Conservation (phyloP, 208 protist genomes). For the Entamoeba invadens region DNA sequence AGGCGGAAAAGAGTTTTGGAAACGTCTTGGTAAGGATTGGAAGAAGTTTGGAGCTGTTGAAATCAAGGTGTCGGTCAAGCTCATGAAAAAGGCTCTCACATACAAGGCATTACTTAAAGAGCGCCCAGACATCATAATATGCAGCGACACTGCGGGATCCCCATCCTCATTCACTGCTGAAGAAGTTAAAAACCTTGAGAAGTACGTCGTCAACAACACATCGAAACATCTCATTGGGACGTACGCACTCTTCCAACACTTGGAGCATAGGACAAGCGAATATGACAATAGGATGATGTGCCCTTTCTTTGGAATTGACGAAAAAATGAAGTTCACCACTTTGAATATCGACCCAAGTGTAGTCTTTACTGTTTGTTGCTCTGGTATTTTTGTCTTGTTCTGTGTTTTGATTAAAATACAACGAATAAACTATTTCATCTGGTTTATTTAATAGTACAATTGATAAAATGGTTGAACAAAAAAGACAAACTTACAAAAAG, state of each 20-base stretch:
- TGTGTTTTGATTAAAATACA: too few species aligned
- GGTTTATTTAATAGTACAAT: too few species aligned
- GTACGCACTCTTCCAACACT: not conserved
- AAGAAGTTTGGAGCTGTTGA: not conserved
- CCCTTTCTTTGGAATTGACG: not conserved
- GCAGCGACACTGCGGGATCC: not conserved
- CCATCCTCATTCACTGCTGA: not conserved
- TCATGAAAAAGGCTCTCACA: not conserved
- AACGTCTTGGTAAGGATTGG: not conserved
- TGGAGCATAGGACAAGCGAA: not conserved
- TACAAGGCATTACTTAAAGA: not conserved
- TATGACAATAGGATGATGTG: not conserved
- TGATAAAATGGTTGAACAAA: too few species aligned
- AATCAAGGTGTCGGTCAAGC: not conserved
- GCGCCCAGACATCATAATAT: not conserved
- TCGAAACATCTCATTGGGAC: not conserved
- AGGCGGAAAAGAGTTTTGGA: not conserved
- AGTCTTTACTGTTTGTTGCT: too few species aligned
- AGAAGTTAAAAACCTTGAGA: not conserved
- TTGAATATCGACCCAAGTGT: not conserved
- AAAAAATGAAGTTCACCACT: not conserved
- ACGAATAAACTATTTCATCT: too few species aligned
- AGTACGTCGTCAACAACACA: not conserved
- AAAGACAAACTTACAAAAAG: too few species aligned
- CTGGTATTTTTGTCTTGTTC: too few species aligned